Percentiles rank a stretch among this genome's conserved stretches.
These are phyloP conservation scores for Aurantiochytrium sp. DNA, from an alignment of 108 stramenopile species.

Conservation along the genomic window DNA sequence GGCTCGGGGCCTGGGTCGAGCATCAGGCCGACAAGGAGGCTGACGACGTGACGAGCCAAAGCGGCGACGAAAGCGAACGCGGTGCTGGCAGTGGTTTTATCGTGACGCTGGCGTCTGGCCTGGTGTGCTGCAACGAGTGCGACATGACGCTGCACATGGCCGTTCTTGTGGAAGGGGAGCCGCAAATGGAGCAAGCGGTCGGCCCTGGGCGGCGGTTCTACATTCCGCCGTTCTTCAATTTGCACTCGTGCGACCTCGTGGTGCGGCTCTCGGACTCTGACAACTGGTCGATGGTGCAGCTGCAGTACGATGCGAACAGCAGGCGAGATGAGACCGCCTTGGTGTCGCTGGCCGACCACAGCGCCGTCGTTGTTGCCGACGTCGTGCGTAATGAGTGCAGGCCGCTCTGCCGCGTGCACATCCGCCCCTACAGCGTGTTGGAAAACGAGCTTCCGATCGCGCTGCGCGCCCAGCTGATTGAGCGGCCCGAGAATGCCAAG, in stretches of 20 bases:
- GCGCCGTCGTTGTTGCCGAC: not conserved
- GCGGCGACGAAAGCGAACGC: too few species aligned
- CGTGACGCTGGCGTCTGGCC: not conserved
- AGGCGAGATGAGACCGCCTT: not conserved
- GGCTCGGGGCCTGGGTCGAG: not conserved
- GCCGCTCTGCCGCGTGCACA: not conserved
- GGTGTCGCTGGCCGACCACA: not conserved
- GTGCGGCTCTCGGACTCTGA: not conserved
- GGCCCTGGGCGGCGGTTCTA: not conserved
- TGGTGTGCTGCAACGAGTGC: constrained; percentile 4
- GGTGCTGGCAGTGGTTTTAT: not conserved
- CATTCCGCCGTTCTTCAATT: not conserved
- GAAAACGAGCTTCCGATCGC: not conserved
- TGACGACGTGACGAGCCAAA: not conserved
- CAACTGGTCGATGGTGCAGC: not conserved
- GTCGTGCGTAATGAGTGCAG: not conserved
- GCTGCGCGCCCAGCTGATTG: not conserved
- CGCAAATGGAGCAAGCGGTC: not conserved
- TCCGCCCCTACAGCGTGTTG: not conserved
- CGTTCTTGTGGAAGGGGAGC: not conserved
- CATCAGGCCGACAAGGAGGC: not conserved
- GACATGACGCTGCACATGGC: not conserved
- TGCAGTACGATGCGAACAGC: not conserved
- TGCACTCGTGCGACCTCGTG: not conserved
- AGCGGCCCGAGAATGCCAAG: not conserved